These are phyloP conservation scores for Sedum album DNA, from an alignment of 164 flowering plant genomes.

Conservation along the genomic window DNA sequence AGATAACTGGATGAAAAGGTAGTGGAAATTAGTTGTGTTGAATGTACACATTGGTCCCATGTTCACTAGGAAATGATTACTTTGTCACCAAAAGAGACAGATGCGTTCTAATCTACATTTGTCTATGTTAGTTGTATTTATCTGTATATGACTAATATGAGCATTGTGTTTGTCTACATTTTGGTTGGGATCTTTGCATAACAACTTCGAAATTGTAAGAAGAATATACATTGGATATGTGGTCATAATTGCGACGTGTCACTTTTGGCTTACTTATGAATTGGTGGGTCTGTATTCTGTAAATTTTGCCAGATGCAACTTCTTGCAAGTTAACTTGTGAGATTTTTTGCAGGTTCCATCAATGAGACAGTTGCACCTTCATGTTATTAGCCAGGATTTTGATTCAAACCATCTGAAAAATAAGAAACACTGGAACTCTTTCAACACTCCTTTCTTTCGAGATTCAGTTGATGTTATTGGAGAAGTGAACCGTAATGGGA, in stretches of 20 bases:
- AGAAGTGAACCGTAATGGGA: slow-evolving; percentile 44
- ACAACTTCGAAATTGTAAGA: background rate
- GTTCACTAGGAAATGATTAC: background rate
- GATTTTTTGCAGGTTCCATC: slow-evolving; percentile 63
- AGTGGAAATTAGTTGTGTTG: background rate
- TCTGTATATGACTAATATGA: background rate
- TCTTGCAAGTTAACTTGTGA: background rate
- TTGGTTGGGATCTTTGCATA: background rate
- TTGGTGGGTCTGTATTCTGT: background rate
- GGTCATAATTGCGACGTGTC: background rate
- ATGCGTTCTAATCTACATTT: background rate
- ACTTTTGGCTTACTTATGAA: background rate
- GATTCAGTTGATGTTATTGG: slow-evolving; percentile 75
- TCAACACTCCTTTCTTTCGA: slow-evolving; percentile 65
- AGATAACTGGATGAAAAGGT: background rate
- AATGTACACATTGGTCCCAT: background rate
- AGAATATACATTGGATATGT: background rate
- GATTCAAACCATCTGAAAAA: slow-evolving; percentile 65
- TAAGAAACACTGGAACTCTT: slow-evolving; percentile 96
- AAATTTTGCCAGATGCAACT: background rate
- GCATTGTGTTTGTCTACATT: background rate
- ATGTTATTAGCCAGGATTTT: slow-evolving; percentile 93
- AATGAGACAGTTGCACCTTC: slow-evolving; percentile 89
- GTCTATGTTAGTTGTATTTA: background rate
- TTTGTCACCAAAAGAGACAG: background rate